Base-by-base conservation (phyloP, 2,329 filamentous ascomycete genomes). In the Zarea fungicola region DNA sequence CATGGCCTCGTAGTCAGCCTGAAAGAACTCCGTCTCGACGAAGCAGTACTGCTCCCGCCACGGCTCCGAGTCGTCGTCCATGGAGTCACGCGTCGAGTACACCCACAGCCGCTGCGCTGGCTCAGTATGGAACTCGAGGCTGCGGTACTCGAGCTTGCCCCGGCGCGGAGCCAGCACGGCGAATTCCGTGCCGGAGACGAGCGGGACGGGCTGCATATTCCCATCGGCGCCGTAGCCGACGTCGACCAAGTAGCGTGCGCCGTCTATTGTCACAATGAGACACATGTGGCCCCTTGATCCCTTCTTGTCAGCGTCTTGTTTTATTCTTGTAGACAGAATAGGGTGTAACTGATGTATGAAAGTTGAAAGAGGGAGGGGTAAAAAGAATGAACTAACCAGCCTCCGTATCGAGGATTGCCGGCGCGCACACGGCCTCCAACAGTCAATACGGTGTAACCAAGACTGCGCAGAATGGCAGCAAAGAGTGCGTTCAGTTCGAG, bases 161-260 rank as follows among this genome's bases (percentile, higher is more conserved):
- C 72, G 63, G 5, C 67, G 65, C 3, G 72, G 70, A 0, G 66
- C 65, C 6, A 81, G 65, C 29, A 73, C 71, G 9, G 55, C 50
- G 34, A 62, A 57, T 18, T 59, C 54, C 46, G 52, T 18, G 14
- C 53, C 56, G 37, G 56, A 19, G 1, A 59, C 47, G 5, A 72
- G 57, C 1, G 58, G 64, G 1, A 72, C 43, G 4, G 70, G 69
- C 1, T 52, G 39, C 22, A 58, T 54, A 5, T 67, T 52, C 8
- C 58, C 60, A 53, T 77, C 72, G 46, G 71, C 72, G 18, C 81
- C 82, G 56, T 83, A 84, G 22, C 77, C 81, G 13, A 84, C 77
- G 58, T 85, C 83, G 23, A 78, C 70, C 53, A 76, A 61, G 58
- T 75, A 77, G 35, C 66, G 63, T 36, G 68, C 65, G 21, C 64